Base-by-base conservation (phyloP, 2,329 filamentous ascomycete genomes). In the Chaetomium sp. region DNA sequence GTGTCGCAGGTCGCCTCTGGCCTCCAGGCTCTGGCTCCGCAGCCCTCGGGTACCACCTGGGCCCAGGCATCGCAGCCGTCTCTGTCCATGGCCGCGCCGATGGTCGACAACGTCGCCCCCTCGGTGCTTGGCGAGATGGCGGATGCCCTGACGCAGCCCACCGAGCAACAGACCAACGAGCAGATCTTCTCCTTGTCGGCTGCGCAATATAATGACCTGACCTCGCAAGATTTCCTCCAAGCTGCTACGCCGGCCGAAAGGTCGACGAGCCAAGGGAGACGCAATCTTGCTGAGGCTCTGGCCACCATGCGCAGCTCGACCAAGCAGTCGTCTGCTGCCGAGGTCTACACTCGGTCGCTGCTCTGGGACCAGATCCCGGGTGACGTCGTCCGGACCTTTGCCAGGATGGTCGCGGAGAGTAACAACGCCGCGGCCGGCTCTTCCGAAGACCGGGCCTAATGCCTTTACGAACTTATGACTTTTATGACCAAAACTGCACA, bases 291-390 rank as follows among this genome's bases (percentile, higher is more conserved):
- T 53, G 90, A 96, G 70, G 89, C 92, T 8, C 85, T 97, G 55
- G 87, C 90, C 58, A 88, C 86, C 54, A 92, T 97, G 87, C 88
- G 92, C 70, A 86, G 84, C 72, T 82, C 83, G 72, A 85, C 83
- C 73, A 92, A 92, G 78, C 86, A 90, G 71, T 85, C 86, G 59
- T 61, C 65, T 62, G 90, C 89, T 56, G 91, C 93, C 64, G 93
- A 97, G 73, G 91, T 97, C 50, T 97, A 97, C 80, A 96, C 93
- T 38, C 87, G 94, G 64, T 96, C 92, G 68, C 84, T 98, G 67
- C 87, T 98, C 64, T 97, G 92, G 92, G 93, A 97, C 74, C 91
- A 93, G 78, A 93, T 98, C 72, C 93, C 95, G 16, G 85, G 87
- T 71, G 93, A 98, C 69, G 93, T 98, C 57, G 92, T 99, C 61